phyloP scores from a whole-genome alignment of 495 filamentous ascomycete genomes.

The Penicillium robsamsonii region DNA sequence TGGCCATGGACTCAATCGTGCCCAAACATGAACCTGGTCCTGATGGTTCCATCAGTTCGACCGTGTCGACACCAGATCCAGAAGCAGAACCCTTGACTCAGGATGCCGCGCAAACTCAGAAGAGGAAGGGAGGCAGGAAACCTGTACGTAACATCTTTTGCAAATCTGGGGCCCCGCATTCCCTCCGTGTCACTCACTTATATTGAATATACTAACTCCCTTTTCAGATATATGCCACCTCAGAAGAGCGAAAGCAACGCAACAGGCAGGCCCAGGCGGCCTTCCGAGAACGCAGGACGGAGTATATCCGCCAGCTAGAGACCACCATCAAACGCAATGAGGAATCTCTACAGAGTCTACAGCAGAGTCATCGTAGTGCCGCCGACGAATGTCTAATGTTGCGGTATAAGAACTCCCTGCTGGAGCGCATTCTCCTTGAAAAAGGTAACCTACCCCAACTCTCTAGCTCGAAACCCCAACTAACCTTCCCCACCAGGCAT shows the following conservation, averaged over 20 bases:
- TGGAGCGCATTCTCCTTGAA: constrained; percentile 92
- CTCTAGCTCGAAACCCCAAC: constrained; percentile 3
- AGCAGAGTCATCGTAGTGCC: constrained; percentile 89
- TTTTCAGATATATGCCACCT: constrained; percentile 89
- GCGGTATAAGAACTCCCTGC: constrained; percentile 94
- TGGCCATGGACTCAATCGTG: constrained; percentile 35
- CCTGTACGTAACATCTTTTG: constrained; percentile 64
- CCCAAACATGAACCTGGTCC: constrained; percentile 26
- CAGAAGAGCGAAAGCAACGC: constrained; percentile 95
- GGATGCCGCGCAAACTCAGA: constrained; percentile 64
- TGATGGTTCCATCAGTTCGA: constrained; percentile 50
- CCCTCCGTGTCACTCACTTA: constrained; percentile 6
- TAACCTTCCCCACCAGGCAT: constrained; percentile 61
- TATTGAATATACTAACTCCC: constrained; percentile 15
- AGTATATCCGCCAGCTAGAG: constrained; percentile 99
- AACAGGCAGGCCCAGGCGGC: constrained; percentile 97
- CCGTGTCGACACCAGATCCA: constrained; percentile 54
- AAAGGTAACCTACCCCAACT: constrained; percentile 60
- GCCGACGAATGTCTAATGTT: constrained; percentile 98
- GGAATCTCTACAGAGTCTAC: constrained; percentile 83
- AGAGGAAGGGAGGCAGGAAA: constrained; percentile 95
- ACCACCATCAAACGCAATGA: constrained; percentile 97
- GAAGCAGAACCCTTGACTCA: constrained; percentile 57
- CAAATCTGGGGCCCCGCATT: constrained; percentile 37
- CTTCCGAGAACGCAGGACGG: constrained; percentile 92